Evolutionary conservation across 495 filamentous ascomycete species (phyloP), one percentile per base, ranked within the genome.

Genomic region (Lindgomyces ingoldianus): DNA sequence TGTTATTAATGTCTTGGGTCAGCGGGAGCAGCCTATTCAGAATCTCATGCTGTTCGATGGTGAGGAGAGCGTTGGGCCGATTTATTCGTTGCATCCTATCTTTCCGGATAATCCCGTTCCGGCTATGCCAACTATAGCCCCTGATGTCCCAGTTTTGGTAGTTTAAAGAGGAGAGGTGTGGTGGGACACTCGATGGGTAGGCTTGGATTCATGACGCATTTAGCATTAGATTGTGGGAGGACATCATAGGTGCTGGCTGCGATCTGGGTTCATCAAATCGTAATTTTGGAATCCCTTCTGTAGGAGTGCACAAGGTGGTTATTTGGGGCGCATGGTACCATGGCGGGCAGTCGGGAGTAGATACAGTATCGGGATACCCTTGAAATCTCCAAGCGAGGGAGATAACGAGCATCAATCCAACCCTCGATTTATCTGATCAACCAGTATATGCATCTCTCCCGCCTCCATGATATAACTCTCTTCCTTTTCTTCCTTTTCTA

Each of bases 31-130:
- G 74, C 94, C 94, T 2, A 83, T 98, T 16, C 95, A 98, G 79
- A 98, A 98, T 73, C 84, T 97, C 71, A 81, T 96, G 33, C 77
- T 98, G 11, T 96, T 98, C 72, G 91, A 97, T 74, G 94, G 91
- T 1, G 89, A 91, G 67, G 84, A 80, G 55, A 88, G 85, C 72
- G 82, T 88, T 52, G 90, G 87, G 0, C 87, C 86, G 3, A 87
- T 96, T 57, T 94, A 94, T 70, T 81, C 91, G 0, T 75, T 98
- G 51, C 91, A 96, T 74, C 89, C 91, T 0, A 80, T 85, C 61
- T 85, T 86, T 72, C 36, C 50, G 4, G 55, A 57, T 22, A 39
- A 42, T 26, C 25, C 48, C 8, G 12, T 65, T 16, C 44, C 50
- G 2, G 14, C 42, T 19, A 26, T 57, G 11, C 25, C 29, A 8